Evolutionary conservation across 1,284 basidiomycete species (phyloP).

Genomic region (Ustilago bromivora): DNA sequence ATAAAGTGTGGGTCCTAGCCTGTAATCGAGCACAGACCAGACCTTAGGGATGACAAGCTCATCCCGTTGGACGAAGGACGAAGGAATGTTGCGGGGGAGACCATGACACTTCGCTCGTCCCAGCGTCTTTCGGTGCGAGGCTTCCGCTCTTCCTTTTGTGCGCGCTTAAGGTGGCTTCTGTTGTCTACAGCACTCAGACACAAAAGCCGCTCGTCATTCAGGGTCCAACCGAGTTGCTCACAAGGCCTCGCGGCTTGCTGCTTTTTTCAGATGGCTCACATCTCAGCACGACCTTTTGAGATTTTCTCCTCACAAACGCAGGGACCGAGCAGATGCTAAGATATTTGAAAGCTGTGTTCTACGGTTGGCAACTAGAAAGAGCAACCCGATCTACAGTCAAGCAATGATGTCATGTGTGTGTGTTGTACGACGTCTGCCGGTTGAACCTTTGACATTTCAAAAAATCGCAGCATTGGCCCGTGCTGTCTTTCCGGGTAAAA

Average conservation of each 20-base stretch:
- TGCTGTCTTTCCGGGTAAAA: neutral
- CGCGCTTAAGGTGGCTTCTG: conserved; percentile 3
- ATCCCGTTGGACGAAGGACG: neutral
- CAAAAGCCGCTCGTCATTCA: conserved; percentile 4
- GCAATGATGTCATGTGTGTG: conserved; percentile 1
- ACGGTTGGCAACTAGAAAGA: neutral
- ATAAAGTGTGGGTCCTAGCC: neutral
- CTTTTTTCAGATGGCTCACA: neutral
- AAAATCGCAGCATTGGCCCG: conserved; percentile 6
- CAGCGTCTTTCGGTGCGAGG: neutral
- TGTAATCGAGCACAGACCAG: conserved; percentile 5
- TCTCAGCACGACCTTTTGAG: neutral
- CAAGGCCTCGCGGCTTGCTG: neutral
- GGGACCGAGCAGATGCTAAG: too few species aligned
- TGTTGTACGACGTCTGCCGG: neutral
- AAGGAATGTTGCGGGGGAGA: conserved; percentile 3
- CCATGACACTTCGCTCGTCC: conserved; percentile 9
- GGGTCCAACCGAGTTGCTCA: neutral
- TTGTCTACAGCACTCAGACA: neutral
- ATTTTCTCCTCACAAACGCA: neutral
- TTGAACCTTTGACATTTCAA: conserved; percentile 1
- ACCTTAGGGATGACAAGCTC: neutral
- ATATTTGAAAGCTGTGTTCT: too few species aligned
- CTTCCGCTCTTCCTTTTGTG: conserved; percentile 1
- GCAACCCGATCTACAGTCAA: neutral